Evolutionary conservation across 345 rosid species (phyloP).

Genomic region (Gossypium ekmanianum): DNA sequence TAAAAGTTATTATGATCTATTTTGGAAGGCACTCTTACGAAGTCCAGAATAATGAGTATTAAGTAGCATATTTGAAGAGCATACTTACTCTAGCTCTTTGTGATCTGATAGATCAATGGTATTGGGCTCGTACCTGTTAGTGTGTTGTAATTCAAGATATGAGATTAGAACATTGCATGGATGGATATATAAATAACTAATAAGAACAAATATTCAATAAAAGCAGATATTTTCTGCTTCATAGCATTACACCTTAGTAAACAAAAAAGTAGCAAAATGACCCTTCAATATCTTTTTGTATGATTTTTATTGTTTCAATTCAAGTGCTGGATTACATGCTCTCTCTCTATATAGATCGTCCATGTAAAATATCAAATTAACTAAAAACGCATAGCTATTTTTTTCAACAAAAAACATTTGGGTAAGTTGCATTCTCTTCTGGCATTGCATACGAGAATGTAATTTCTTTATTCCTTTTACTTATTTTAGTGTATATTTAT

Average conservation of each 20-base stretch:
- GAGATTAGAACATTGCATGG: neutral
- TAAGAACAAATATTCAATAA: neutral
- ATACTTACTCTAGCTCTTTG: slow-evolving; percentile 84
- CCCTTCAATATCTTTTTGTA: neutral
- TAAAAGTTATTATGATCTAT: neutral
- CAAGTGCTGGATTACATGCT: neutral
- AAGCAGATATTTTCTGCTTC: neutral
- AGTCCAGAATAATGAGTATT: slow-evolving; percentile 2
- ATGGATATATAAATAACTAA: slow-evolving; percentile 4
- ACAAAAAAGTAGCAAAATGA: neutral
- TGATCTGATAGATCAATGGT: slow-evolving; percentile 86
- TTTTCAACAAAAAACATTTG: neutral
- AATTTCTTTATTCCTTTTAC: neutral
- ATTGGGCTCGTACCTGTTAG: slow-evolving; percentile 89
- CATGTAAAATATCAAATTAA: neutral
- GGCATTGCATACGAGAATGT: neutral
- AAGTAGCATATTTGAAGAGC: slow-evolving; percentile 4
- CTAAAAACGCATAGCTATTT: neutral
- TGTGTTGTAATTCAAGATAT: neutral
- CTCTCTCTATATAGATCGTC: neutral
- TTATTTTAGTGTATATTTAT: neutral
- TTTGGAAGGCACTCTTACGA: neutral
- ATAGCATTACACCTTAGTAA: too few species aligned
- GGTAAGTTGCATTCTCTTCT: neutral
- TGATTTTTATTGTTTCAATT: neutral